A percentile compares a stretch with the other conserved stretches of the same genome.
These are phyloP conservation scores for Blastobotrys aristatus DNA, from an alignment of 1,139 yeast genomes.

Conservation along the genomic window DNA sequence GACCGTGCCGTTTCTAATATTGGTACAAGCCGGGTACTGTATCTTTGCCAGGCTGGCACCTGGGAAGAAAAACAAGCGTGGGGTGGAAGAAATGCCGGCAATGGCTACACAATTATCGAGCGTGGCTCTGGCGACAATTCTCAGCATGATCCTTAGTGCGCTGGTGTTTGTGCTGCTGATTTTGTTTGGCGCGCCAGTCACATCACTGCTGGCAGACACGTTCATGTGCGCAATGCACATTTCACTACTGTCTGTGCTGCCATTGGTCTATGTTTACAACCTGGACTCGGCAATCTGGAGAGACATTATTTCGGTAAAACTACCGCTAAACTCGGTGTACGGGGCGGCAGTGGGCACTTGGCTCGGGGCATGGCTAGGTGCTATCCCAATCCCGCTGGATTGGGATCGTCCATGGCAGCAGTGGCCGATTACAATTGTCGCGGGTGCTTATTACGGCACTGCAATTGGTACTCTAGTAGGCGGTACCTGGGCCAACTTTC, in stretches of 20 bases:
- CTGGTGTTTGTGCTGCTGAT: conserved; percentile 52
- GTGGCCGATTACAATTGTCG: conserved; percentile 89
- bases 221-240: conserved; percentile 60
- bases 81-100: conserved; percentile 3
- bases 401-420: conserved; percentile 98
- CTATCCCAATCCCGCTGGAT: conserved; percentile 87
- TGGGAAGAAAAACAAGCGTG: conserved; percentile 5
- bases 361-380: conserved; percentile 89
- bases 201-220: conserved; percentile 53
- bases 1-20: conserved; percentile 22
- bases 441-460: conserved; percentile 76
- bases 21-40: conserved; percentile 28
- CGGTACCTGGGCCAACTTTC: conserved; percentile 12
- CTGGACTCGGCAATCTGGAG: conserved; percentile 48
- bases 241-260: conserved; percentile 56
- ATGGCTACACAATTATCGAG: conserved; percentile 9
- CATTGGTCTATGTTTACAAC: conserved; percentile 57
- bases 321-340: conserved; percentile 31
- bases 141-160: conserved; percentile 43
- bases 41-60: conserved; percentile 23
- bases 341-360: conserved; percentile 48
- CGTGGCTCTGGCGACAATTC: conserved; percentile 33
- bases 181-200: conserved; percentile 84
- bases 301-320: conserved; percentile 35
- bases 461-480: conserved; percentile 47